Conservation (phyloP, 768 basidiomycete genomes). For the Cantharellus cinnabarinus region DNA sequence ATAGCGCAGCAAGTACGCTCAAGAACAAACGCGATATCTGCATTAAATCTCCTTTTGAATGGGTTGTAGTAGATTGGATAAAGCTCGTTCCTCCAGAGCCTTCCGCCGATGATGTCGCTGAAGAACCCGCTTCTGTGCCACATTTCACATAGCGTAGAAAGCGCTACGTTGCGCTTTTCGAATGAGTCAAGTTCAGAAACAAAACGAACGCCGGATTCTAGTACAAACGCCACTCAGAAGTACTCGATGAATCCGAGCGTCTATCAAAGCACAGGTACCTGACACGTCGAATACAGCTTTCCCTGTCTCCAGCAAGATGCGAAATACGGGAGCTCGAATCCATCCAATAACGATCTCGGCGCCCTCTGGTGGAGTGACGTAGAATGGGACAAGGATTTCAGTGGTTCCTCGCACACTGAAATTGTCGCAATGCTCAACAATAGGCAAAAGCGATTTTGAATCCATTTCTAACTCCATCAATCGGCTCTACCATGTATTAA, state of each 20-base stretch:
- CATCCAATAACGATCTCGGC: neutral
- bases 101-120: slow-evolving; percentile 42
- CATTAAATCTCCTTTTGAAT: slow-evolving; percentile 19
- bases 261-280: no score
- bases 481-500: no score
- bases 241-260: no score
- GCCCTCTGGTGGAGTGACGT: slow-evolving; percentile 21
- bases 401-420: slow-evolving; percentile 23
- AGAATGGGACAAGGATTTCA: slow-evolving; percentile 31
- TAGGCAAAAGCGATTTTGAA: slow-evolving; percentile 24
- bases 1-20: slow-evolving; percentile 77
- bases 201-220: neutral
- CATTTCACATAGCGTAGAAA: slow-evolving; percentile 47
- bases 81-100: slow-evolving; percentile 70
- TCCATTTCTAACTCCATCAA: no score
- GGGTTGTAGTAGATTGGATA: slow-evolving; percentile 62
- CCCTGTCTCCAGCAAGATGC: slow-evolving; percentile 29
- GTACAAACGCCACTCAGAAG: no score
- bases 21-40: slow-evolving; percentile 67
- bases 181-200: neutral
- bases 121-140: slow-evolving; percentile 54
- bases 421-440: slow-evolving; percentile 58
- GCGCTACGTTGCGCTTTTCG: slow-evolving; percentile 34
- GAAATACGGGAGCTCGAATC: slow-evolving; percentile 28
- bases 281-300: neutral